Evolutionary conservation across 441 rosid genomes (phyloP), one percentile per base, ranked within the genome.

Genomic region (Jatropha multifida): DNA sequence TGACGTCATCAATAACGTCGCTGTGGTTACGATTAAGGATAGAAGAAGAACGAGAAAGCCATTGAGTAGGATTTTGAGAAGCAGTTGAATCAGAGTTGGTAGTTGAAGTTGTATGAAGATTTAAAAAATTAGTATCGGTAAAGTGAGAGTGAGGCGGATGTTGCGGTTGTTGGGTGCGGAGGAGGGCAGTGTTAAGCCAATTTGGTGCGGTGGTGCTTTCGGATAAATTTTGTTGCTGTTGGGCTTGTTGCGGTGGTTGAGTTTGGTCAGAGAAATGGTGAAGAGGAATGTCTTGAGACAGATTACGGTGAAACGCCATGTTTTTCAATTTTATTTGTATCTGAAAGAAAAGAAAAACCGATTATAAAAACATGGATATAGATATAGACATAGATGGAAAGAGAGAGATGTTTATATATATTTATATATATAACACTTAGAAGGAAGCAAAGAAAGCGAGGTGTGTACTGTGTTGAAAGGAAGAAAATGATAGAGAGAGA

Each of bases 101-200:
- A 76, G 83, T 76, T 40, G 82, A 64, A 0, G 82, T 23, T 49
- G 93, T 87, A 76, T 90, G 96, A 15, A 94, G 94, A 85, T 91
- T 91, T 23, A 94, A 84, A 77, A 93, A 90, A 75, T 90, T 90
- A 56, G 88, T 86, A 74, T 85, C 91, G 41, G 92, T 56, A 67
- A 84, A 86, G 82, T 86, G 86, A n/a, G 82, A 37, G 32, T 75
- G 79, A 0, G 56, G 65, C 48, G 76, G 83, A 0, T 65, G 84
- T 26, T 77, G 86, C 26, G 75, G 81, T 60, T 76, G 90, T 65
- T 84, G 91, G 5, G 88, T 55, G 23, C 97, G 93, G 73, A 92
- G 94, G 68, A 90, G 92, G 23, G 99, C 98, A 1, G 87, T 76
- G 94, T 90, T 93, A 5, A 96, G 88, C 99, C 99, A 94, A 73